Conservation (phyloP, 257 asterid species). For the Coffea canephora region DNA sequence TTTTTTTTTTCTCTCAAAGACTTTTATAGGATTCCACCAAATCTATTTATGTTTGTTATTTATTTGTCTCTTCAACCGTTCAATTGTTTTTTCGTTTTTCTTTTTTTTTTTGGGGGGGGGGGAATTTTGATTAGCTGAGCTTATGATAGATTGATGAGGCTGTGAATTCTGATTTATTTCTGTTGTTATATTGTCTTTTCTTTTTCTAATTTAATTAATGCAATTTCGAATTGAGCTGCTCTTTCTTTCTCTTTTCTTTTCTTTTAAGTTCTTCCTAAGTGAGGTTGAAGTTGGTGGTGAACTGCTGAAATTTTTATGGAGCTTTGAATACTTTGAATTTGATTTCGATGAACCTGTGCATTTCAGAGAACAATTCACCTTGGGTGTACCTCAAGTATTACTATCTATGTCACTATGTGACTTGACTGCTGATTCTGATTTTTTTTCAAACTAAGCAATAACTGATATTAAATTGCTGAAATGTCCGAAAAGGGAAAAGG, state of each 20-base stretch:
- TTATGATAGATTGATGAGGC: neutral
- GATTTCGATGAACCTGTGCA: neutral
- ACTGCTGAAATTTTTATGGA: neutral
- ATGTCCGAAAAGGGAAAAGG: no score
- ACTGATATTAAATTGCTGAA: no score
- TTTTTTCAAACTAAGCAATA: no score
- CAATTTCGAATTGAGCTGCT: neutral
- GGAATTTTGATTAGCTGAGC: neutral
- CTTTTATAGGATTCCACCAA: neutral
- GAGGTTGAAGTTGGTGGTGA: neutral
- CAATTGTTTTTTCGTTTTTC: neutral
- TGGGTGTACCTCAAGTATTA: neutral
- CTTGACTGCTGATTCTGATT: no score
- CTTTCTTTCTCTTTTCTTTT: neutral
- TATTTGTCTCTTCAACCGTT: neutral
- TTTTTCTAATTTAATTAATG: neutral
- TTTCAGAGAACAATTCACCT: no score
- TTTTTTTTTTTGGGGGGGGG: neutral
- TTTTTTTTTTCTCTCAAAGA: neutral
- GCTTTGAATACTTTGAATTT: no score
- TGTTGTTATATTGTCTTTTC: neutral
- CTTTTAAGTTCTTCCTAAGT: no score
- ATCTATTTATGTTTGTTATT: neutral
- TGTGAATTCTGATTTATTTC: no score
- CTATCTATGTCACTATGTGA: no score